These are phyloP conservation scores for Avena insularis DNA, from an alignment of 176 grass and related monocot genomes.

Conservation along the genomic window DNA sequence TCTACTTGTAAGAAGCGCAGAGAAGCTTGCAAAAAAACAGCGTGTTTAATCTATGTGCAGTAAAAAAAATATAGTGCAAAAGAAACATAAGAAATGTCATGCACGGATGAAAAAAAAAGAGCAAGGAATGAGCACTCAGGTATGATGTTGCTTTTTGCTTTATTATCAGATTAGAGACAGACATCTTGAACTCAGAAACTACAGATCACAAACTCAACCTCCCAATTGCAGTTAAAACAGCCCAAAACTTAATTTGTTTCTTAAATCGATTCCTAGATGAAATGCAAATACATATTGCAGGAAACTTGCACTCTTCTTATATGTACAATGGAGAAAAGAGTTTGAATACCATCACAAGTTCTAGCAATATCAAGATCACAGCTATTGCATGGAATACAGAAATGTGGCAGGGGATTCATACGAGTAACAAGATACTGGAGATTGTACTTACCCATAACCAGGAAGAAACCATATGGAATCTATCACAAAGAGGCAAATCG, in stretches of 20 bases:
- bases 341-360: not conserved
- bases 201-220: not conserved
- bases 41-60: not conserved
- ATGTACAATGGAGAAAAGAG: conserved; percentile 4
- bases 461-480: conserved; percentile 74
- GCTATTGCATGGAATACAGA: conserved; percentile 24
- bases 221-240: not conserved
- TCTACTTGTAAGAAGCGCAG: conserved; percentile 17
- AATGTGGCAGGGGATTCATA: not conserved
- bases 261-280: not conserved
- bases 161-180: conserved; percentile 7
- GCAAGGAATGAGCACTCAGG: not conserved
- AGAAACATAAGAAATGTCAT: not conserved
- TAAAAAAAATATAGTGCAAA: conserved; percentile 21
- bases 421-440: conserved; percentile 17
- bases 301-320: not conserved
- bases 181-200: not conserved
- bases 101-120: not conserved
- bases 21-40: conserved; percentile 12
- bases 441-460: conserved; percentile 77
- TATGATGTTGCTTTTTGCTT: conserved; percentile 14
- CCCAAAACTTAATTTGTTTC: not conserved
- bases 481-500: conserved; percentile 71
- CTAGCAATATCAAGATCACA: conserved; percentile 7
- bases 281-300: conserved; percentile 16